These are phyloP conservation scores for Phytophthora constricta DNA, from an alignment of 352 stramenopile species.

Conservation along the genomic window DNA sequence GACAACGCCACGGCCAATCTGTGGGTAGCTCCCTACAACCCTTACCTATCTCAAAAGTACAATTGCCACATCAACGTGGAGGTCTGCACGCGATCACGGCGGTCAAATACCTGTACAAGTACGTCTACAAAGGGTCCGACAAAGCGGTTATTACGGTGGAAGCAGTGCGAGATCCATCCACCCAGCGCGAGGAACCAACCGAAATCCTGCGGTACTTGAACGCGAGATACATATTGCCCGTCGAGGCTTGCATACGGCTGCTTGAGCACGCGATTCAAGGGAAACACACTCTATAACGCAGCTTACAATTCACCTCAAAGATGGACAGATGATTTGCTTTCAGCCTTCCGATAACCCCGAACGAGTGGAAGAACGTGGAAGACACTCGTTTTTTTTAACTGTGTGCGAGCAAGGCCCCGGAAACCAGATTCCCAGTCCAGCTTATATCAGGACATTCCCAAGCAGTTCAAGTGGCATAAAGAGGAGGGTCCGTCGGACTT, in stretches of 20 bases:
- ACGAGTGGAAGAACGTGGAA: too few relatives aligned
- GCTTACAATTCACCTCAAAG: conserved; percentile 4
- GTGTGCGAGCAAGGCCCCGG: too few relatives aligned
- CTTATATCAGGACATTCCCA: too few relatives aligned
- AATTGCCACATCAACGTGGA: conserved; percentile 71
- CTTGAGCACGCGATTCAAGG: conserved; percentile 33
- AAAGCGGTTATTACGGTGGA: conserved; percentile 15
- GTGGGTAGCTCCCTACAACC: conserved; percentile 68
- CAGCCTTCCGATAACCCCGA: neutral
- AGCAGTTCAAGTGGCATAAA: too few relatives aligned
- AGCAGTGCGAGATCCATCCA: neutral
- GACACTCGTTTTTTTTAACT: too few relatives aligned
- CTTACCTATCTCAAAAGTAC: conserved; percentile 56
- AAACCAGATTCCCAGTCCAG: too few relatives aligned
- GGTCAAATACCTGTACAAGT: conserved; percentile 68
- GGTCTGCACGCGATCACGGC: conserved; percentile 40
- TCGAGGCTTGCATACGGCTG: conserved; percentile 30
- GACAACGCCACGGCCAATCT: conserved; percentile 37
- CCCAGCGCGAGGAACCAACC: neutral
- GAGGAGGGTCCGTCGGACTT: too few relatives aligned
- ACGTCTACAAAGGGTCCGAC: conserved; percentile 62
- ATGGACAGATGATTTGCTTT: neutral
- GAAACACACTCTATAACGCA: conserved; percentile 19
- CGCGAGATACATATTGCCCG: conserved; percentile 31
- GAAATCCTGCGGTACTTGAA: conserved; percentile 35